Evolutionary conservation across 805 yeast species (phyloP).

Genomic region (Metschnikowia matae): DNA sequence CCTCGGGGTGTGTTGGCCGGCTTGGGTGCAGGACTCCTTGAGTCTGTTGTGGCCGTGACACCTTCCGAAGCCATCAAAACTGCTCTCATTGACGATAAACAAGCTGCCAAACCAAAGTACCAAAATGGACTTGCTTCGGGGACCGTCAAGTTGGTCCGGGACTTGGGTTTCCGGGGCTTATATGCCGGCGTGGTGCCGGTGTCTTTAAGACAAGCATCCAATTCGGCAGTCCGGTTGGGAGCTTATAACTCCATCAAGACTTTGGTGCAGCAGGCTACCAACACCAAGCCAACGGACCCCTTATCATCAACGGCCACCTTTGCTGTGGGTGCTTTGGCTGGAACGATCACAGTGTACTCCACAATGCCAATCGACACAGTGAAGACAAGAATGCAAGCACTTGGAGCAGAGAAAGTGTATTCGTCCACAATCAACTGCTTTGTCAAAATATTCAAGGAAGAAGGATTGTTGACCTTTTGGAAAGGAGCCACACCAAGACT

Average conservation of each 20-base stretch:
- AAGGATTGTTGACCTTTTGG: slow-evolving; percentile 92
- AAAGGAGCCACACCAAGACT: slow-evolving; percentile 97
- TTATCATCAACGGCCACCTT: slow-evolving; percentile 78
- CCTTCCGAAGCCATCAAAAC: slow-evolving; percentile 97
- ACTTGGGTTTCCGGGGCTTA: slow-evolving; percentile 77
- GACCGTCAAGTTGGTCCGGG: slow-evolving; percentile 59
- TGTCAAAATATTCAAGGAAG: slow-evolving; percentile 70
- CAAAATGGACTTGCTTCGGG: slow-evolving; percentile 61
- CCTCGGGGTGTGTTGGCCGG: slow-evolving; percentile 94
- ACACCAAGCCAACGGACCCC: slow-evolving; percentile 66
- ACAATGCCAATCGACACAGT: slow-evolving; percentile 97
- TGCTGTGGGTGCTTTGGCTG: slow-evolving; percentile 85
- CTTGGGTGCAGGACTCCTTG: slow-evolving; percentile 93
- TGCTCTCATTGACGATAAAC: slow-evolving; percentile 91
- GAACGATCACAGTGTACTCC: slow-evolving; percentile 81
- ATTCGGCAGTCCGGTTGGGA: slow-evolving; percentile 91
- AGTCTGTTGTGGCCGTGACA: slow-evolving; percentile 89
- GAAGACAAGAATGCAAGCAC: slow-evolving; percentile 94
- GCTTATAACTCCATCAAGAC: slow-evolving; percentile 86
- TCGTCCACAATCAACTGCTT: slow-evolving; percentile 80
- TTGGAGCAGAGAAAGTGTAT: slow-evolving; percentile 71
- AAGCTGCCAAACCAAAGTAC: slow-evolving; percentile 70
- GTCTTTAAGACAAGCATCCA: slow-evolving; percentile 91
- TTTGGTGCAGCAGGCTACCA: slow-evolving; percentile 64
- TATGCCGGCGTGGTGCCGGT: slow-evolving; percentile 92